These are phyloP conservation scores for Clonostachys rosea DNA, from an alignment of 2,329 filamentous ascomycete genomes.

Conservation along the genomic window DNA sequence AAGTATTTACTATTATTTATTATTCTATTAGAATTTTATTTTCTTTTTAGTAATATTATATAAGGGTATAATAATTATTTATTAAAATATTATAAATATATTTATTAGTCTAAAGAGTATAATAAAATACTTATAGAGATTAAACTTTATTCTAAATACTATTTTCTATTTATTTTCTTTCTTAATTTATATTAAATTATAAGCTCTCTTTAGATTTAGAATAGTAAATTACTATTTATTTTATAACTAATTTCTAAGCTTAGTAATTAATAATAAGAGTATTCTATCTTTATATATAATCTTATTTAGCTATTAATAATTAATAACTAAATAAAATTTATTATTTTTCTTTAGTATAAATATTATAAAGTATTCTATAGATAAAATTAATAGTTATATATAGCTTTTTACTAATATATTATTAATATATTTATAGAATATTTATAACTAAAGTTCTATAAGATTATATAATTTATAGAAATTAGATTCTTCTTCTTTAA, in stretches of 20 bases:
- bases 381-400: constrained; percentile 7
- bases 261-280: constrained; percentile 13
- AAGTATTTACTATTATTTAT: not conserved
- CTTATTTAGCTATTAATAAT: constrained; percentile 16
- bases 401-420: too few relatives aligned
- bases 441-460: too few relatives aligned
- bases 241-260: constrained; percentile 12
- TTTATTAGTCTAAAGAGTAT: constrained; percentile 18
- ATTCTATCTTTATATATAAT: constrained; percentile 16
- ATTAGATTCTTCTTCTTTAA: too few relatives aligned
- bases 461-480: too few relatives aligned
- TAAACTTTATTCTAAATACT: constrained; percentile 21
- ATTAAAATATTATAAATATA: not conserved
- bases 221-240: constrained; percentile 5
- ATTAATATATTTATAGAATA: too few relatives aligned
- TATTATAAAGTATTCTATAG: constrained; percentile 3
- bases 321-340: constrained; percentile 12
- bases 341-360: constrained; percentile 13
- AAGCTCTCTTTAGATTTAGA: constrained; percentile 12
- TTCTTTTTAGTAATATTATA: not conserved
- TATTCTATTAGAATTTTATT: not conserved
- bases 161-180: constrained; percentile 21
- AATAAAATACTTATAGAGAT: constrained; percentile 24
- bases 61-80: not conserved
- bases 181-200: constrained; percentile 22